A percentile compares a stretch with the other conserved stretches of the same genome.
These are phyloP conservation scores for Keithomyces neogunnii DNA, from an alignment of 2,329 filamentous ascomycete genomes.

Conservation along the genomic window DNA sequence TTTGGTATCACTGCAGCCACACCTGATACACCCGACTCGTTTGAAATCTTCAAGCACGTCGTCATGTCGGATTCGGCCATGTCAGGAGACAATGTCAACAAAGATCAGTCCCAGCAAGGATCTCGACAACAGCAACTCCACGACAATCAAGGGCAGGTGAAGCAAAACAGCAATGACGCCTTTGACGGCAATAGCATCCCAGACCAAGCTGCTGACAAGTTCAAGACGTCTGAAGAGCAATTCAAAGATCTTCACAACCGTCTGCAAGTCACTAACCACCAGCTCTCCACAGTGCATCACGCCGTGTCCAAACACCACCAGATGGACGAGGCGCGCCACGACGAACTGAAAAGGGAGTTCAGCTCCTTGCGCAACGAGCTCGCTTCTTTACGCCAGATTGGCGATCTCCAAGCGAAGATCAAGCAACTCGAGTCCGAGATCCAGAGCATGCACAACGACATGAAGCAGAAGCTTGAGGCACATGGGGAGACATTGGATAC, in stretches of 20 bases:
- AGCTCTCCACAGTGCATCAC: slow-evolving; percentile 54
- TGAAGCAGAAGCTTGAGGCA: slow-evolving; percentile 39
- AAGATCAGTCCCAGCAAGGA: slow-evolving; percentile 6
- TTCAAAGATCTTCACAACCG: slow-evolving; percentile 82
- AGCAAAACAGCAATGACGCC: slow-evolving; percentile 21
- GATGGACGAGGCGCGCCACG: slow-evolving; percentile 46
- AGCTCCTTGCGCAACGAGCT: slow-evolving; percentile 37
- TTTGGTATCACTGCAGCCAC: slow-evolving; percentile 85
- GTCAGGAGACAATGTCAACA: slow-evolving; percentile 7
- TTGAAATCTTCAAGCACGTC: slow-evolving; percentile 83
- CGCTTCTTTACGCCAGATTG: slow-evolving; percentile 36
- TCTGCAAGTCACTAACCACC: slow-evolving; percentile 64
- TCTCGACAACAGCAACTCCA: slow-evolving; percentile 17
- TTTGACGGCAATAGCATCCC: slow-evolving; percentile 25
- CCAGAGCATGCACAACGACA: slow-evolving; percentile 46
- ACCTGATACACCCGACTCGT: slow-evolving; percentile 86
- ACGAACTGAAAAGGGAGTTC: slow-evolving; percentile 42
- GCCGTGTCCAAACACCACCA: slow-evolving; percentile 42
- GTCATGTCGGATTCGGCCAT: slow-evolving; percentile 49
- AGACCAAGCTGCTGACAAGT: slow-evolving; percentile 38
- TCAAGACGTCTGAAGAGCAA: slow-evolving; percentile 48
- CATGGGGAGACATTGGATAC: slow-evolving; percentile 45
- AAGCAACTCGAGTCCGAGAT: slow-evolving; percentile 50
- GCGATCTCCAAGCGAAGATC: slow-evolving; percentile 35
- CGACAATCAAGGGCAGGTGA: slow-evolving; percentile 23